Base-by-base conservation (phyloP, 345 rosid species). In the Alliaria petiolata region DNA sequence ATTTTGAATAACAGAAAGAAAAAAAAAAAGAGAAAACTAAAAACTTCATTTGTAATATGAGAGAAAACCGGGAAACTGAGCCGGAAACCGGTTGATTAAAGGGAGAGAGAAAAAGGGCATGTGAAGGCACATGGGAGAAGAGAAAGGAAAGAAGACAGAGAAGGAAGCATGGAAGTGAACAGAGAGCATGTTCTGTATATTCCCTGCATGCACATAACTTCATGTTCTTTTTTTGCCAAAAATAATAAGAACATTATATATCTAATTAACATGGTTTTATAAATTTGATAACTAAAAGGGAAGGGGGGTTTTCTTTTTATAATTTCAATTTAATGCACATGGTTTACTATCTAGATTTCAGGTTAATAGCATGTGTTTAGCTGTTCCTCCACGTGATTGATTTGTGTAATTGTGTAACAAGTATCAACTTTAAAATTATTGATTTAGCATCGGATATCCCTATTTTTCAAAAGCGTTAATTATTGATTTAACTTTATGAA, bases 111-210 rank as follows among this genome's bases (percentile, higher is more conserved):
- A 39, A n/a, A 38, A 47, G 53, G 25, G 68, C 77, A 73, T 73
- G 77, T 73, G 71, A 65, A 65, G 11, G 71, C 77, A 73, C 77
- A 73, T 73, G 77, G 77, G 15, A 65, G 55, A 71, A 42, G 52
- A 61, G 46, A 58, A 19, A 58, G 47, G 47, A 59, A 22, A 72
- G 39, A 50, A 72, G 64, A 65, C 70, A 56, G 56, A 72, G 57
- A 25, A 63, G 15, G 49, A 36, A 35, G 63, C 69, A 74, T 66
- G 67, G 47, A 65, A 66, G n/a, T 74, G 67, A 56, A 49, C 72
- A 67, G 62, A 62, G 76, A 59, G 62, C 78, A 75, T 66, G 77
- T 57, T 73, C 77, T 73, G 71, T 46, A 73, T 56, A 73, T 73
- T 73, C 77, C 71, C 77, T 73, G 77, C 77, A 73, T 73, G 59